phyloP scores from a whole-genome alignment of 192 early-diverging fungal species.

The Phycomyces nitens region DNA sequence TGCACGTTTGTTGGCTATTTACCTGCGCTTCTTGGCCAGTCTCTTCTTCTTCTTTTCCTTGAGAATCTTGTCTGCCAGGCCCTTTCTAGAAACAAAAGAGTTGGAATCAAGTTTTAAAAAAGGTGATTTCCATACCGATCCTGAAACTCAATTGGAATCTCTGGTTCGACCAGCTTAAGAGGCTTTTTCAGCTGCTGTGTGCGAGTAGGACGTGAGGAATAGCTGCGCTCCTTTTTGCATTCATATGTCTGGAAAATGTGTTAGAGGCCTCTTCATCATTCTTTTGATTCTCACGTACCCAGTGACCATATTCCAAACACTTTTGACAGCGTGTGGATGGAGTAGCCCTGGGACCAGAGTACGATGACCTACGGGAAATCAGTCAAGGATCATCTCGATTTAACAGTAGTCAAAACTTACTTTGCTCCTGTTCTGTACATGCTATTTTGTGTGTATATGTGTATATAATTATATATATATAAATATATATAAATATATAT shows the following conservation, averaged over 20 bases:
- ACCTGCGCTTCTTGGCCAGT: not conserved
- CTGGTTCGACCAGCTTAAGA: constrained; percentile 41
- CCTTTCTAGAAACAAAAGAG: constrained; percentile 26
- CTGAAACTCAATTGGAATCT: constrained; percentile 45
- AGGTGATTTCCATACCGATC: not conserved
- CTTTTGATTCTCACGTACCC: constrained; percentile 27
- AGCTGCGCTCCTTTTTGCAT: constrained; percentile 43
- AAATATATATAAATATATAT: too few relatives aligned
- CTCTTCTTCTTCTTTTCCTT: constrained; percentile 39
- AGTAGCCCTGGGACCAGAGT: constrained; percentile 33
- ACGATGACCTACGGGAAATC: constrained; percentile 18
- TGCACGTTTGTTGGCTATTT: not conserved
- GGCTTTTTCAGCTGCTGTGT: constrained; percentile 60
- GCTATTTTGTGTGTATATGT: not conserved
- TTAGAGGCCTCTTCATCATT: not conserved
- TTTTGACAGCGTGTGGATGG: constrained; percentile 55
- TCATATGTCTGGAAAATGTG: constrained; percentile 42
- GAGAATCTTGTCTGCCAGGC: constrained; percentile 47
- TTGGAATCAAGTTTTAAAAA: not conserved
- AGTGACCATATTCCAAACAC: constrained; percentile 56
- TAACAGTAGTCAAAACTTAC: too few relatives aligned
- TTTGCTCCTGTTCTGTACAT: constrained; percentile 33
- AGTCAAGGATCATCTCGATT: too few relatives aligned
- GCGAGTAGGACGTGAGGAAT: constrained; percentile 51
- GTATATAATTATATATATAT: too few relatives aligned